Evolutionary conservation across 768 basidiomycete genomes (phyloP), one percentile per base, ranked within the genome.

Genomic region (Pholiota molesta): DNA sequence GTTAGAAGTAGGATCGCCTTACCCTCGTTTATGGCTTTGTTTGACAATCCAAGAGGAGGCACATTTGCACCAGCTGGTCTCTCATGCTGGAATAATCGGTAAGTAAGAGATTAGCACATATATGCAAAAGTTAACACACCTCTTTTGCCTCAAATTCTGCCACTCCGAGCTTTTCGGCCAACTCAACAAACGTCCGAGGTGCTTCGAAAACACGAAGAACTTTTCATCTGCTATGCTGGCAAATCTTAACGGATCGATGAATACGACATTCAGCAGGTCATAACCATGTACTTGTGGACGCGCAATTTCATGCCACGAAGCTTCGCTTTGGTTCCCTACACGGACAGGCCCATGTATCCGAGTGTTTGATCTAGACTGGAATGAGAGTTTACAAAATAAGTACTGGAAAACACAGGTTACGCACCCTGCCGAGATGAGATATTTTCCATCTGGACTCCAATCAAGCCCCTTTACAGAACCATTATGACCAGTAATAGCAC

Each of bases 251-350:
- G 90, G 79, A 61, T 84, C 82, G 51, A 97, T 81, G 73, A 94
- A 96, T 2, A 84, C 85, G 6, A 86, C 89, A 58, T 88, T 90
- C 17, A 96, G 79, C 39, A 99, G 78, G 69, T 98, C 95, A 73
- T 99, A 98, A 7, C 97, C 97, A 75, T 99, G 97, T 17, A 98
- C 88, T 74, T 99, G 97, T 19, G 97, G 97, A 3, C 97, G 88
- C 28, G 85, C 86, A 28, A 99, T 79, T 71, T 99, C 97, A 68
- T 91, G 90, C 95, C 95, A 97, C 16, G 67, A 66, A 0, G 37
- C 16, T 39, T 58, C 52, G 31, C 58, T 57, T 21, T 55, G 11
- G 16, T 42, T 56, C 14, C 64, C 57, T 5, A 28, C 51, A 13
- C 42, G 65, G 10, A 79, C 71, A 26, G 86, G 81, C 0, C 87